Evolutionary conservation across 495 filamentous ascomycete species (phyloP).

Genomic region (Aspergillus haitiensis): DNA sequence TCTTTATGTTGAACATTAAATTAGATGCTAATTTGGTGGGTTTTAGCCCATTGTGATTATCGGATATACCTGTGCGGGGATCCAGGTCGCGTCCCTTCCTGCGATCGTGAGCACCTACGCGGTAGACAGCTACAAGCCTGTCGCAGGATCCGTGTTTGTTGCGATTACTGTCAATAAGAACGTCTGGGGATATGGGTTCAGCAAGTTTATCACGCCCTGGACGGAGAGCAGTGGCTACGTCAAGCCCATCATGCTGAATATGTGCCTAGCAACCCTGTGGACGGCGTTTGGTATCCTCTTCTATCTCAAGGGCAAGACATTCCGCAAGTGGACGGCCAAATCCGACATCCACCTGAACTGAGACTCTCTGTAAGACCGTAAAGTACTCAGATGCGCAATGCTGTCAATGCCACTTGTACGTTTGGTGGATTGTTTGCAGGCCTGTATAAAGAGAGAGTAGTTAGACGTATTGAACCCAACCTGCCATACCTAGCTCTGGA

Average conservation of each 20-base stretch:
- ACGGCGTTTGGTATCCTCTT: constrained; percentile 25
- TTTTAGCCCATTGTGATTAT: constrained; percentile 45
- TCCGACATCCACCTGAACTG: too few relatives aligned
- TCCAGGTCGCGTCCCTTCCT: constrained; percentile 50
- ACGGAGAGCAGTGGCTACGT: constrained; percentile 18
- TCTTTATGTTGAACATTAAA: too few relatives aligned
- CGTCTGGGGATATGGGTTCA: constrained; percentile 48
- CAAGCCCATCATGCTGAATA: constrained; percentile 27
- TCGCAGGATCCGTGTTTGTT: constrained; percentile 56
- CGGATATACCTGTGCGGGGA: constrained; percentile 49
- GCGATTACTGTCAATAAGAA: constrained; percentile 56
- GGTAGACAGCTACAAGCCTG: constrained; percentile 58
- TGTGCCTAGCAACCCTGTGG: constrained; percentile 26
- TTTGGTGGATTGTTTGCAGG: too few relatives aligned
- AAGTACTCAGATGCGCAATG: too few relatives aligned
- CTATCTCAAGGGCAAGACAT: constrained; percentile 27
- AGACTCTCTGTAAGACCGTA: too few relatives aligned
- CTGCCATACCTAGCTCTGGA: too few relatives aligned
- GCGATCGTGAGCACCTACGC: constrained; percentile 51
- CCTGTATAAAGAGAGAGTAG: too few relatives aligned
- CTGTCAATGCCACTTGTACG: too few relatives aligned
- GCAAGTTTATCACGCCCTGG: constrained; percentile 34
- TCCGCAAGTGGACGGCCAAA: constrained; percentile 17
- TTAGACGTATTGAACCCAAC: too few relatives aligned
- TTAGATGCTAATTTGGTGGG: too few relatives aligned